Base-by-base conservation (phyloP, 208 protist genomes). In the Leishmania major region DNA sequence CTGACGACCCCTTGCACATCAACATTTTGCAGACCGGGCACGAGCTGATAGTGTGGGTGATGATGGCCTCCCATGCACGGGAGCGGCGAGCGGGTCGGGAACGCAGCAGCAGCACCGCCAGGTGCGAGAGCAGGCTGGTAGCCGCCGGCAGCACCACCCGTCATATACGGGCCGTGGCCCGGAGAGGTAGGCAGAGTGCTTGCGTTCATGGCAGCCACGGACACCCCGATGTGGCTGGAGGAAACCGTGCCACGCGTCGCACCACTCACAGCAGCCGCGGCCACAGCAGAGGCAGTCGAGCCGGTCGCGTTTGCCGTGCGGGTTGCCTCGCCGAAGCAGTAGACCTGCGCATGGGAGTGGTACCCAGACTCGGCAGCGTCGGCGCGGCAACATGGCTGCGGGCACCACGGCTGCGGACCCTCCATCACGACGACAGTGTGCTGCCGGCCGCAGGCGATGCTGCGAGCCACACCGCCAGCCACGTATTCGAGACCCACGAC, bases 371-470 rank as follows among this genome's bases (percentile, higher is more conserved):
- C 92, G 53, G 69, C 59, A 64, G 89, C 70, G 78, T 89, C 69
- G 31, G 90, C 84, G 22, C 77, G 79, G 86, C 94, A 97, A 87
- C 94, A 97, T 40, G 82, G 64, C 35, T 84, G 75, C 74, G 64
- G 64, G 80, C 92, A 96, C 75, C 87, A 87, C 35, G 90, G 88
- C 79, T 97, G 94, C 13, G 94, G 94, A 4, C 93, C 93, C 71
- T 89, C 86, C 91, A 97, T 93, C 82, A 96, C 89, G 25, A 97
- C 91, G 15, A 90, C 87, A 15, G 92, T 97, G 82, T 96, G 93
- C 86, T 96, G 95, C 1, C 95, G 93, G 28, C 93, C 95, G 75
- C 95, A 97, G n/a, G 92, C 89, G 43, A 97, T 92, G 22, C 84
- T 84, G 55, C 85, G 87, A 8, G 86, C 92, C 0, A 95, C 87